phyloP scores from a whole-genome alignment of 2,329 filamentous ascomycete genomes.

The Talaromyces funiculosus region DNA sequence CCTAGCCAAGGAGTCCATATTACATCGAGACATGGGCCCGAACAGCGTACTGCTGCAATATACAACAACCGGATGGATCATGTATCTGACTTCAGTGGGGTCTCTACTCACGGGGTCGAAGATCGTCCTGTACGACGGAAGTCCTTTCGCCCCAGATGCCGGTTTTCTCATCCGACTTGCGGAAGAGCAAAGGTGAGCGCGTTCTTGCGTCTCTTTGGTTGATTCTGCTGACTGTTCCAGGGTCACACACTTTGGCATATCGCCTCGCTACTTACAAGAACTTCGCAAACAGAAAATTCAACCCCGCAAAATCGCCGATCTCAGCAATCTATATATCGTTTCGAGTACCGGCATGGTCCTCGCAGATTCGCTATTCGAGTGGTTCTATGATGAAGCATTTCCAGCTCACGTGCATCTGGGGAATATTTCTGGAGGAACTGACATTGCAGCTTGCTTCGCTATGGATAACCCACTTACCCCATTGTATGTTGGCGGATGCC shows the following conservation, averaged over 20 bases:
- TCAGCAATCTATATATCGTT: constrained; percentile 57
- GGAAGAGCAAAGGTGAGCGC: constrained; percentile 48
- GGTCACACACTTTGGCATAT: constrained; percentile 69
- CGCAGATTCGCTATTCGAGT: constrained; percentile 69
- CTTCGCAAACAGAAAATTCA: constrained; percentile 58
- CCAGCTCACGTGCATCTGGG: constrained; percentile 59
- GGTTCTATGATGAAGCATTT: constrained; percentile 71
- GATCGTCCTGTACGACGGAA: constrained; percentile 74
- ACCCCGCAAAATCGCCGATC: constrained; percentile 58
- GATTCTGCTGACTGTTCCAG: constrained; percentile 18
- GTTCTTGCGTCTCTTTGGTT: background rate
- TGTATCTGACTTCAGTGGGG: constrained; percentile 64
- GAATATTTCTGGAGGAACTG: constrained; percentile 74
- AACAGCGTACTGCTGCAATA: constrained; percentile 50
- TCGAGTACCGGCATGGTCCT: constrained; percentile 78
- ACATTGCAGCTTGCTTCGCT: constrained; percentile 49
- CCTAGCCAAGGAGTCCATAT: constrained; percentile 53
- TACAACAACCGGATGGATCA: constrained; percentile 78
- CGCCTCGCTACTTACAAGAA: constrained; percentile 71
- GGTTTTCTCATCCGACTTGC: constrained; percentile 58
- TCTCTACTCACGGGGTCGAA: constrained; percentile 56
- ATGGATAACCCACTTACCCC: constrained; percentile 63
- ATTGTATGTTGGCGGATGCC: constrained; percentile 55
- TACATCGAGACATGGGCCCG: constrained; percentile 47
- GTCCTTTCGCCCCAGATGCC: constrained; percentile 67